Evolutionary conservation across 768 basidiomycete genomes (phyloP).

Genomic region (Panaeolus cyanescens): DNA sequence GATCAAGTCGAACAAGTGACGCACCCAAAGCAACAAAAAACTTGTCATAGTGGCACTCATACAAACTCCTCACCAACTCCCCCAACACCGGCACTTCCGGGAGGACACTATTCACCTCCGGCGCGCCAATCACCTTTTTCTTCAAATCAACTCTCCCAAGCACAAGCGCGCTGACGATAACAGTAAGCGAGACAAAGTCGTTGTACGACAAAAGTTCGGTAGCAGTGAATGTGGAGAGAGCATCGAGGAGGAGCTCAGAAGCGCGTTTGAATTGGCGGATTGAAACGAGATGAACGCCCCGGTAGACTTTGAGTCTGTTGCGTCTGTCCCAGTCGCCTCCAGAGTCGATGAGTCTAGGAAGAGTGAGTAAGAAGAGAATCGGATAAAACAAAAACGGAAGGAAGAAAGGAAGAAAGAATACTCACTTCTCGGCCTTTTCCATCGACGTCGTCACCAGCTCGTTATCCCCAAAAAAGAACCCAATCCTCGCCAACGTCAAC

Average conservation of each 20-base stretch:
- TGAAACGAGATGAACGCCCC: constrained; percentile 80
- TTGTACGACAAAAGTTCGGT: constrained; percentile 87
- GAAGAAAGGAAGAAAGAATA: constrained; percentile 18
- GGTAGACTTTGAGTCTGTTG: constrained; percentile 96
- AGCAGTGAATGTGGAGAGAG: constrained; percentile 92
- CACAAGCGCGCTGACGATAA: constrained; percentile 76
- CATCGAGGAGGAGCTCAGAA: constrained; percentile 85
- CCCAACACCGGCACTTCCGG: constrained; percentile 83
- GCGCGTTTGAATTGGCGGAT: constrained; percentile 91
- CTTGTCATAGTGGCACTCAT: constrained; percentile 92
- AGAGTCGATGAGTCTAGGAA: constrained; percentile 78
- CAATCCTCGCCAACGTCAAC: constrained; percentile 85
- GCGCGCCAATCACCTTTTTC: constrained; percentile 77
- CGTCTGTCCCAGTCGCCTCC: constrained; percentile 99
- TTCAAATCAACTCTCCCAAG: constrained; percentile 86
- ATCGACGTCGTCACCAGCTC: constrained; percentile 71
- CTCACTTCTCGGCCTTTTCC: constrained; percentile 79
- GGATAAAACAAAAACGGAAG: too few species aligned
- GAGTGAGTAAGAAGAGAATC: background rate
- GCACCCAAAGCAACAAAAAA: constrained; percentile 89
- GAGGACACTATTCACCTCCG: constrained; percentile 86
- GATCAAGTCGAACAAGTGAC: constrained; percentile 13
- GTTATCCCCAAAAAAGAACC: constrained; percentile 86
- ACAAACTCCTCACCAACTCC: constrained; percentile 83
- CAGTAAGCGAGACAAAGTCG: constrained; percentile 85